Percentiles rank a stretch among this genome's conserved stretches.
Evolutionary conservation across 768 basidiomycete species (phyloP).

Genomic region (Rhodotorula kratochvilovae): DNA sequence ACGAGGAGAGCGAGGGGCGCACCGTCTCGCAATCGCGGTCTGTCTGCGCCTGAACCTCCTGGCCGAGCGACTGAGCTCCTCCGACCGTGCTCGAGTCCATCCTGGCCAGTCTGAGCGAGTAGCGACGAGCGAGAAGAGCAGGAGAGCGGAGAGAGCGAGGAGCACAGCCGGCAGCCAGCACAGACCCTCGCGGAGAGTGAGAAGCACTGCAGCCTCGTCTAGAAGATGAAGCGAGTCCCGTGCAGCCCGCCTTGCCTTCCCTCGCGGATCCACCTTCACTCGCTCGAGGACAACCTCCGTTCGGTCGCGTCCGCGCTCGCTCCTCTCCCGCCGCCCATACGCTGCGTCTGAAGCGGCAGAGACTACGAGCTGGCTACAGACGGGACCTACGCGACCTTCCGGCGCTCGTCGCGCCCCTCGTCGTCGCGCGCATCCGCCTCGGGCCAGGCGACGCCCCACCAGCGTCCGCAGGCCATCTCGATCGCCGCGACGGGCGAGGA

Average conservation of each 20-base stretch:
- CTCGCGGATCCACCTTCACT: too few species aligned
- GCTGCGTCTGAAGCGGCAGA: too few species aligned
- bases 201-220: too few species aligned
- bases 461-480: too few species aligned
- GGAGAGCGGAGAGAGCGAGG: neutral
- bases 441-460: neutral
- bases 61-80: neutral
- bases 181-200: neutral
- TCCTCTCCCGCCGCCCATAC: too few species aligned
- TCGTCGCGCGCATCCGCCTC: neutral
- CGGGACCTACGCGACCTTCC: conserved; percentile 19
- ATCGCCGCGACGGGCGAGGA: neutral
- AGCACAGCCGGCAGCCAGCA: neutral
- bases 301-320: too few species aligned
- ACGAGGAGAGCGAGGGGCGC: neutral
- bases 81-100: neutral
- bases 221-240: too few species aligned
- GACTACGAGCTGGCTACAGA: neutral
- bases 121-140: neutral
- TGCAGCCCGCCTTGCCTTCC: too few species aligned
- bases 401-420: neutral
- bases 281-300: too few species aligned
- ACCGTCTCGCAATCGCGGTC: conserved; percentile 1
- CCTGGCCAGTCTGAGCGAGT: neutral
- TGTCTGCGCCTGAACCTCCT: neutral